These are phyloP conservation scores for Hibiscus trionum DNA, from an alignment of 345 rosid species.

Conservation along the genomic window DNA sequence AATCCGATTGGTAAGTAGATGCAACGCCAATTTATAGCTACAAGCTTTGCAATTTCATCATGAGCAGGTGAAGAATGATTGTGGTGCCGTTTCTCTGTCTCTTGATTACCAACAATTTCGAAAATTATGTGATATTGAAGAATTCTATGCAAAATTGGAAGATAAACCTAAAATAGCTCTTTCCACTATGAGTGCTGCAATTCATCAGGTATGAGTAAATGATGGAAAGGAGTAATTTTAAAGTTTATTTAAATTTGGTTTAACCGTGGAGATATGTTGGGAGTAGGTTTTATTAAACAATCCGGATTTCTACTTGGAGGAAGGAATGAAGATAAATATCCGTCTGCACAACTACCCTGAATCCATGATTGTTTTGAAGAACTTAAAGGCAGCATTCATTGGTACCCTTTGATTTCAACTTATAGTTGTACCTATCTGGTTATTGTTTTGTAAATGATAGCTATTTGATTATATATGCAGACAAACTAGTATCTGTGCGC, in stretches of 20 bases:
- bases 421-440: not conserved
- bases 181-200: conserved; percentile 69
- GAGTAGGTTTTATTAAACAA: conserved; percentile 38
- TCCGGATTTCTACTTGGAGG: conserved; percentile 32
- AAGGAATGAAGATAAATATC: conserved; percentile 50
- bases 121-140: conserved; percentile 40
- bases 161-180: conserved; percentile 73
- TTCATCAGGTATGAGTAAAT: conserved; percentile 55
- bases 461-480: conserved; percentile 31
- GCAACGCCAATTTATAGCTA: not conserved
- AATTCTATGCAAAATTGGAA: conserved; percentile 51
- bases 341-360: conserved; percentile 77
- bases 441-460: not conserved
- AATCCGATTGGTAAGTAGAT: not conserved
- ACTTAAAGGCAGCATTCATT: conserved; percentile 87
- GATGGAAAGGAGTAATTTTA: not conserved
- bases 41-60: not conserved
- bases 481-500: conserved; percentile 84
- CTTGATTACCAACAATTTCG: conserved; percentile 67
- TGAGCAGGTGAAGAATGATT: conserved; percentile 59
- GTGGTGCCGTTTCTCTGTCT: conserved; percentile 42
- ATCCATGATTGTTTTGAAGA: conserved; percentile 74
- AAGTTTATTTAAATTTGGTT: not conserved
- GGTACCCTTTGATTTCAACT: conserved; percentile 37
- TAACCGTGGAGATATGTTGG: not conserved